Conservation (phyloP, 306 rosid genomes). For the Luffa aegyptiaca region DNA sequence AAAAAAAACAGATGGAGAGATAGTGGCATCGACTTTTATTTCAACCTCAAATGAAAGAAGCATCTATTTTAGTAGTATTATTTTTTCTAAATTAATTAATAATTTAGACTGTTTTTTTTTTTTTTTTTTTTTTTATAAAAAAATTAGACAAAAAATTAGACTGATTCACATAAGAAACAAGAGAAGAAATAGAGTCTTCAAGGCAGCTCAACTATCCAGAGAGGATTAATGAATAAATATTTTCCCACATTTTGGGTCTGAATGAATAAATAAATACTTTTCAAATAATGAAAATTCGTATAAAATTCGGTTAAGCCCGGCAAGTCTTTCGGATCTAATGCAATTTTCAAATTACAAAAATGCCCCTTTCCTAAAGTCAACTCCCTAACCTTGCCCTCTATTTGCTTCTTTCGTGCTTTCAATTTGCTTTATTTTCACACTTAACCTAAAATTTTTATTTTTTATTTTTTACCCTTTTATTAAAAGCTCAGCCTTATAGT, state of each 20-base stretch:
- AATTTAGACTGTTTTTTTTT: too few relatives aligned
- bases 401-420: background rate
- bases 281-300: background rate
- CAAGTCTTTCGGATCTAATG: conserved; percentile 17
- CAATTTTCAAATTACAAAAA: background rate
- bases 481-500: too few relatives aligned
- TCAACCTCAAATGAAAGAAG: background rate
- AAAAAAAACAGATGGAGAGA: background rate
- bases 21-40: background rate
- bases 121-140: background rate
- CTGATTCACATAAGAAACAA: background rate
- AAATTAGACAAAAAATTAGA: background rate
- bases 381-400: background rate
- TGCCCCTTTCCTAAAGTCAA: conserved; percentile 12
- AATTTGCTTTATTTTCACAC: conserved; percentile 5
- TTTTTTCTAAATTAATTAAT: background rate
- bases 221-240: background rate
- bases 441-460: background rate
- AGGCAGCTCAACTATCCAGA: background rate
- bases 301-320: background rate
- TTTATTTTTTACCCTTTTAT: background rate
- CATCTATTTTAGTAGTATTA: background rate
- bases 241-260: background rate
- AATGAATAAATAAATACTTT: background rate
- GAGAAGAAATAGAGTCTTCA: background rate